Evolutionary conservation across 768 basidiomycete species (phyloP), one percentile per base, ranked within the genome.

Genomic region (Russula lepida): DNA sequence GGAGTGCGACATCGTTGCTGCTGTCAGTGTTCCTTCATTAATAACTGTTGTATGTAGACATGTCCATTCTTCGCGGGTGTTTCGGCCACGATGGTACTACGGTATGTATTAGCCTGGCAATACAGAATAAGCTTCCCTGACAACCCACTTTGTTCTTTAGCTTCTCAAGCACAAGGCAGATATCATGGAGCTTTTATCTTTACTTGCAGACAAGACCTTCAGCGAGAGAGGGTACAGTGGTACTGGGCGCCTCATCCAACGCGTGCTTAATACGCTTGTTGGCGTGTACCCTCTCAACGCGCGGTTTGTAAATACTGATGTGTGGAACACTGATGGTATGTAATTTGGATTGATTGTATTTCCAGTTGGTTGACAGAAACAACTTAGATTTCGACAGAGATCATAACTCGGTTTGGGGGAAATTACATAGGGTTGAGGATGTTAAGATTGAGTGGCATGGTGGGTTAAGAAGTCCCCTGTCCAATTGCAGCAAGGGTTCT

Each of bases 371-470:
- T 62, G 21, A 62, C 49, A 17, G 33, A 52, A 15, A 15, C 4
- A 21, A 52, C 28, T 32, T 59, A 89, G 86, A 78, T 59, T 88
- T 89, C 67, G 77, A 85, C 67, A 76, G 74, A 44, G 76, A 78
- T 49, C 86, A 89, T 65, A 83, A 80, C 62, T 73, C 76, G 12
- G 79, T 82, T 48, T 97, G 95, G 95, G 95, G 94, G 8, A 81
- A 80, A 52, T 73, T 89, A 32, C 91, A 87, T 72, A 83, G 88
- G 58, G 75, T 86, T 4, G 78, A 86, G 67, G 90, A 97, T 58
- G 86, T 94, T 53, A 79, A 83, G 58, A 80, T 94, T 37, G 84
- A 91, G 60, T 98, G 95, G 95, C 94, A 95, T 70, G 82, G 88
- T 88, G 68, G 49, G 78, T 67, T 7, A 28, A 58, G 47, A 46